Percentiles rank a stretch among this genome's conserved stretches.
phyloP scores from a whole-genome alignment of 768 basidiomycete species.

The Strobilomyces confusus region DNA sequence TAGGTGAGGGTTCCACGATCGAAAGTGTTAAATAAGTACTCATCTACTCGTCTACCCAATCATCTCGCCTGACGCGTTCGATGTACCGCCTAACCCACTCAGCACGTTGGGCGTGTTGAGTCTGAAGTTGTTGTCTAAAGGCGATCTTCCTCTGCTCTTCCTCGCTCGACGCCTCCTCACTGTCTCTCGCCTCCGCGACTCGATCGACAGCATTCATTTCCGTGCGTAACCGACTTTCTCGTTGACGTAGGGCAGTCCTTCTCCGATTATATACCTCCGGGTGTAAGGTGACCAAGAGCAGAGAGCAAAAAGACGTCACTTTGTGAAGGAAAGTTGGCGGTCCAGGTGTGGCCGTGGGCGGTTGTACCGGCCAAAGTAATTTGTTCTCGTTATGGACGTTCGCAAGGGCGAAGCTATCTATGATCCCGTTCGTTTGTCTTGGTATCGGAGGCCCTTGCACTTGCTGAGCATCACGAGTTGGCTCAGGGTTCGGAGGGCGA shows the following conservation, averaged over 20 bases:
- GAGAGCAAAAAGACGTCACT: slow-evolving; percentile 46
- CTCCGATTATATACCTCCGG: slow-evolving; percentile 74
- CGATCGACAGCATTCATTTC: slow-evolving; percentile 48
- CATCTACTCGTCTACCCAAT: slow-evolving; percentile 62
- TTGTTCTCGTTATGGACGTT: slow-evolving; percentile 57
- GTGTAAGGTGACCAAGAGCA: slow-evolving; percentile 61
- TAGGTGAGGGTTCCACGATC: background rate
- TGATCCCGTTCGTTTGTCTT: slow-evolving; percentile 30
- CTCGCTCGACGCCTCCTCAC: slow-evolving; percentile 32
- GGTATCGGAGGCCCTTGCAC: slow-evolving; percentile 28
- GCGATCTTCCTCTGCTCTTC: slow-evolving; percentile 25
- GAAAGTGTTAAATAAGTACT: slow-evolving; percentile 2
- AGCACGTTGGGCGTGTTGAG: slow-evolving; percentile 49
- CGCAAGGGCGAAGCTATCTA: slow-evolving; percentile 54
- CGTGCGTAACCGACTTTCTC: slow-evolving; percentile 65
- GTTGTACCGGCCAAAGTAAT: slow-evolving; percentile 37
- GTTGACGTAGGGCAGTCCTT: slow-evolving; percentile 49
- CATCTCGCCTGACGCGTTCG: slow-evolving; percentile 56
- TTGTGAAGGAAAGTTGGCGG: slow-evolving; percentile 52
- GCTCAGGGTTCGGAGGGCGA: slow-evolving; percentile 14
- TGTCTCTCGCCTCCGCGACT: slow-evolving; percentile 25
- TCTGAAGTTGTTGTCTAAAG: slow-evolving; percentile 41
- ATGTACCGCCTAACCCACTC: slow-evolving; percentile 64
- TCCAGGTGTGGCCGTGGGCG: slow-evolving; percentile 13
- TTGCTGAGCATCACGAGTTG: slow-evolving; percentile 16